Evolutionary conservation across 495 filamentous ascomycete species (phyloP), one percentile per base, ranked within the genome.

Genomic region (Cercophora samala): DNA sequence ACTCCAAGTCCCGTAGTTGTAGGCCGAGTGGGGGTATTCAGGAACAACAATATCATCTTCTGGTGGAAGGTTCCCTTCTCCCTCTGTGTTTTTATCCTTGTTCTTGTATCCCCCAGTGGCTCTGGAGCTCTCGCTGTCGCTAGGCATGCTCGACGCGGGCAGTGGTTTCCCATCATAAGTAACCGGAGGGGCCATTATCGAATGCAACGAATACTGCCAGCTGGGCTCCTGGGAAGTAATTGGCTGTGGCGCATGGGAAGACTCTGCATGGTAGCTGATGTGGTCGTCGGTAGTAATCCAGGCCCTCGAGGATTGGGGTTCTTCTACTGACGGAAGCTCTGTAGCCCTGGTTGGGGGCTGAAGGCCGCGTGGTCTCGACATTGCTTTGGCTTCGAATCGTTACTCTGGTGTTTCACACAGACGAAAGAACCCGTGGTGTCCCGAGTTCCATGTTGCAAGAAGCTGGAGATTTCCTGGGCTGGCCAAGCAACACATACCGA

Each of bases 1-100:
- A 9, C 83, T 83, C 90, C 90, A 93, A 25, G 85, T 83, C 26
- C 83, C 82, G 21, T 74, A 69, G 81, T 81, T 68, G 81, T 82
- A 59, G 76, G 78, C 42, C 78, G 82, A 72, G 6, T 64, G 64
- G 9, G 68, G 64, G 68, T 68, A 66, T 13, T 68, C 68, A 9
- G 37, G 37, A 46, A 46, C 15, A 46, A 46, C 11, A 46, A 46
- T 13, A 11, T 46, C 37, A 1, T 13, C 37, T 46, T 46, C 37
- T 17, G 37, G 37, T 5, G 37, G 37, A 8, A 18, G 37, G 2
- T 24, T 17, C 17, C 24, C 23, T 4, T 60, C 24, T 9, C 24
- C 24, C 5, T 23, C 23, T 26, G 3, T 18, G 2, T 24, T 17
- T 58, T 15, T 24, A 17, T 24, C 18, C 6, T 21, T 21, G 19